Evolutionary conservation across 331 rosid species (phyloP).

Genomic region (Rhamnella rubrinervis): DNA sequence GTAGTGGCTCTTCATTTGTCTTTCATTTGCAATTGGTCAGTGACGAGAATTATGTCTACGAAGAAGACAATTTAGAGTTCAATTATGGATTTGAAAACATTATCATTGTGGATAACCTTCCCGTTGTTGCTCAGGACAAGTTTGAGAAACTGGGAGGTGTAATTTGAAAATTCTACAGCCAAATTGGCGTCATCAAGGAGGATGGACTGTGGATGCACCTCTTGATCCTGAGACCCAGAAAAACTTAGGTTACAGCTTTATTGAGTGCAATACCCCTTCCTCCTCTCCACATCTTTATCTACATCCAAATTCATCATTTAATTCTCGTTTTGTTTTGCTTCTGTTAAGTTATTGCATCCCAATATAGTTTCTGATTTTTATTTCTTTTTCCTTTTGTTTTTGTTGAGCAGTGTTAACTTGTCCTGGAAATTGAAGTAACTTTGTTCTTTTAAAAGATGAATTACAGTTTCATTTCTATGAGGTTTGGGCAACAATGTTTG

Average conservation of each 20-base stretch:
- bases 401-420: not conserved
- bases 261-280: constrained; percentile 59
- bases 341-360: not conserved
- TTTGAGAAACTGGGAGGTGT: constrained; percentile 81
- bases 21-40: constrained; percentile 25
- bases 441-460: not conserved
- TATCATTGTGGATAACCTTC: constrained; percentile 78
- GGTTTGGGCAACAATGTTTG: no score
- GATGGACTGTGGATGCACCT: constrained; percentile 95
- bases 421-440: not conserved
- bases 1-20: not conserved
- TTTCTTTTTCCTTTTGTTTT: constrained; percentile 5
- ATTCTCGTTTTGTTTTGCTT: not conserved
- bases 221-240: constrained; percentile 50
- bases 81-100: constrained; percentile 73
- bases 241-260: constrained; percentile 71
- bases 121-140: constrained; percentile 73
- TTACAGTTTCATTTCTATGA: no score
- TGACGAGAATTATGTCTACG: constrained; percentile 63
- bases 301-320: not conserved
- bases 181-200: constrained; percentile 75
- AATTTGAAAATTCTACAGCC: constrained; percentile 66
- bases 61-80: constrained; percentile 59
- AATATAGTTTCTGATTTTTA: not conserved
- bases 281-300: constrained; percentile 27